Evolutionary conservation across 2,329 filamentous ascomycete species (phyloP).

Genomic region (Hypoxylon sp.): DNA sequence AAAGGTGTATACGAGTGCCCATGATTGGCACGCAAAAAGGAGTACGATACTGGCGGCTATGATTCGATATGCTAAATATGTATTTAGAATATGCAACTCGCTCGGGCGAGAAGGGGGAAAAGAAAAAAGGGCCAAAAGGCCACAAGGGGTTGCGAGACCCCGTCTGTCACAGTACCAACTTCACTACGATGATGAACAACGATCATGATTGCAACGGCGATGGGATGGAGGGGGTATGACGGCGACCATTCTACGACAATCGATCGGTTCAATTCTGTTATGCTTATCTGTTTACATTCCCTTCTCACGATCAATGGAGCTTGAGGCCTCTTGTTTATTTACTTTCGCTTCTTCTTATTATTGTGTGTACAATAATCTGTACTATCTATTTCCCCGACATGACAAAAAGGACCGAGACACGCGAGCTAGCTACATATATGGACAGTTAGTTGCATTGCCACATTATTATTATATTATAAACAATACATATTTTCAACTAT

Average conservation of each 20-base stretch:
- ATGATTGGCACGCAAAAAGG: constrained; percentile 24
- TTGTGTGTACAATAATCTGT: constrained; percentile 38
- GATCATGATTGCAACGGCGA: constrained; percentile 30
- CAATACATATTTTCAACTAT: constrained; percentile 1
- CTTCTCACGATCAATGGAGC: constrained; percentile 10
- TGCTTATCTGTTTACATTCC: constrained; percentile 10
- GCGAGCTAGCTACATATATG: not conserved
- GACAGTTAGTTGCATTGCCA: constrained; percentile 1
- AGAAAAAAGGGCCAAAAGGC: constrained; percentile 8
- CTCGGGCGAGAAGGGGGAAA: constrained; percentile 39
- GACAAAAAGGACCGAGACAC: constrained; percentile 31
- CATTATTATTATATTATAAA: not conserved
- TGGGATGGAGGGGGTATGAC: constrained; percentile 8
- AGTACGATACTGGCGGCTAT: constrained; percentile 26
- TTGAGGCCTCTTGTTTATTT: constrained; percentile 32
- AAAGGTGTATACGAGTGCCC: constrained; percentile 33
- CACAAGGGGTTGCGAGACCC: constrained; percentile 26
- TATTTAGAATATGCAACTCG: constrained; percentile 40
- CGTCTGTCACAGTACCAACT: constrained; percentile 13
- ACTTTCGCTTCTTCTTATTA: constrained; percentile 24
- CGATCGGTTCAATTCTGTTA: constrained; percentile 21
- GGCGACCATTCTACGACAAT: constrained; percentile 22
- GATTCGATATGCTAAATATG: constrained; percentile 31
- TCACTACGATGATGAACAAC: constrained; percentile 36
- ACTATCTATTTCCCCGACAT: constrained; percentile 11